Evolutionary conservation across 2,329 filamentous ascomycete species (phyloP), one percentile per base, ranked within the genome.

Genomic region (Chalara sp.): DNA sequence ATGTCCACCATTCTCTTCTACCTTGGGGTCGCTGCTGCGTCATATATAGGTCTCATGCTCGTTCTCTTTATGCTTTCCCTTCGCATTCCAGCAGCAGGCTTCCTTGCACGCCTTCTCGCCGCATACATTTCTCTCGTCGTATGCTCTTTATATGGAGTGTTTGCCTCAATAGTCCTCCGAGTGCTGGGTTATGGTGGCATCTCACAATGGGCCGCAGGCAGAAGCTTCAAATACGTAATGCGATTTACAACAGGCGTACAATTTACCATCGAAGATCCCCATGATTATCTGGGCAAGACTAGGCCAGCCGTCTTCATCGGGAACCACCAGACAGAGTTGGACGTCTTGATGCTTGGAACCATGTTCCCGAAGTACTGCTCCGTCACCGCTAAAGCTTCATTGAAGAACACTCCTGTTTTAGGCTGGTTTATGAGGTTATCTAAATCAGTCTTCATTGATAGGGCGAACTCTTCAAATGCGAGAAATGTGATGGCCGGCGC

Each of bases 271-370:
- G 78, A 85, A 43, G 89, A 91, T 67, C 74, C 81, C 39, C 66
- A 81, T 53, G 70, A 83, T 57, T 67, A 83, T 47, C 60, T 67
- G 6, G 58, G 56, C 10, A 83, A 75, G 7, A 75, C 75, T 31
- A 81, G 92, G 47, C 93, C 93, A 1, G 91, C 89, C 51, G 87
- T 99, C 51, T 91, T 99, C 64, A 77, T 99, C 60, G 87, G 87
- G 40, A 97, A 97, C 71, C 93, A 99, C 72, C 93, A 99, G 77
- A 89, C 87, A 28, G 93, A 97, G 72, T 81, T 99, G 59, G 93
- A 99, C 66, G 87, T 99, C 40, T 78, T 96, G 53, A 87, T 96
- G 81, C 79, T 99, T 31, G 93, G 90, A 55, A 75, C 78, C 69
- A 81, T 96, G 63, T 97, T 96, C 71, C 93, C 93, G 45, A 84